Base-by-base conservation (phyloP, 257 asterid species). In the Cordia subcordata region DNA sequence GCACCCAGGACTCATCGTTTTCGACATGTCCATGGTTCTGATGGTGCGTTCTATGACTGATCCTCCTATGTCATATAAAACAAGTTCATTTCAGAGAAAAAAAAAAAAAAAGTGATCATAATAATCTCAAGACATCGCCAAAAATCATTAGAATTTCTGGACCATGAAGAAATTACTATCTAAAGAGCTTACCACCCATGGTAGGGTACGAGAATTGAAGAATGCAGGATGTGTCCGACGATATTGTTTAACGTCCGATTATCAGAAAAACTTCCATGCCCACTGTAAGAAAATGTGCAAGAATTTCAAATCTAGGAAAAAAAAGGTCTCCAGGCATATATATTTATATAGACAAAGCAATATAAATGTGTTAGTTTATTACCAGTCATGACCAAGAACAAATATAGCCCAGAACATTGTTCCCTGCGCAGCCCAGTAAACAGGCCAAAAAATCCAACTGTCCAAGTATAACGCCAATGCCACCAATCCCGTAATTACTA, bases 301-400 rank as follows among this genome's bases (percentile, higher is more conserved):
- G 8, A 21, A 21, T 22, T 17, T 42, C 17, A 42, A 42, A 42
- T 42, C 3, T 10, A 42, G 14, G 10, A 42, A 8, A 42, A 42
- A 11, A 39, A 39, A 39, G 12, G 12, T 39, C 10, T 10, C 15
- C 15, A 42, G 14, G 15, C 10, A 42, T 11, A 42, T 42, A 11
- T n/a, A n/a, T n/a, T n/a, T n/a, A n/a, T 42, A 3, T 42, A 42
- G 15, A 42, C 15, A 42, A 42, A 11, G 15, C 47, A 27, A 27
- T 45, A 16, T 13, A 45, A 45, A 16, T 49, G 10, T 2, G 15
- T 18, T 49, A n/a, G 3, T 0, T 39, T 0, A 18, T 55, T 74
- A 78, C 83, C 83, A 78, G 45, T 78, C 83, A 45, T 78, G 83
- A 8, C 83, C 83, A 47, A 78, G 83, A 23, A 78, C 83, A 47